Percentiles rank a stretch among this genome's conserved stretches.
These are phyloP conservation scores for Flaveria trinervia DNA, from an alignment of 129 eudicot species.

Conservation along the genomic window DNA sequence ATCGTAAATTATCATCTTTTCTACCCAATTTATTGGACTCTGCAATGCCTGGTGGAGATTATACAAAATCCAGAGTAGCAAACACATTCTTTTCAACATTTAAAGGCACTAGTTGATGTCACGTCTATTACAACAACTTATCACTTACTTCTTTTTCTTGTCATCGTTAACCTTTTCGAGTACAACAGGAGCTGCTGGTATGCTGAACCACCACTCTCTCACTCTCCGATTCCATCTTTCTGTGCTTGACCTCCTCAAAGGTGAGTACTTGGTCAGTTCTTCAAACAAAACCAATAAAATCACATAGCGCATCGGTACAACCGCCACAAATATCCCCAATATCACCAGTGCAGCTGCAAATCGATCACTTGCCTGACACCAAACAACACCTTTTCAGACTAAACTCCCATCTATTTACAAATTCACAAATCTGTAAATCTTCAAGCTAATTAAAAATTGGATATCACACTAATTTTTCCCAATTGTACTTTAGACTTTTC, in stretches of 20 bases:
- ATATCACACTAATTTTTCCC: no score
- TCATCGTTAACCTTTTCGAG: conserved; percentile 63
- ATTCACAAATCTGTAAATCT: no score
- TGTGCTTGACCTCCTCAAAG: conserved; percentile 61
- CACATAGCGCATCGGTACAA: conserved; percentile 55
- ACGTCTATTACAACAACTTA: neutral
- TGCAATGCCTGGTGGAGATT: no score
- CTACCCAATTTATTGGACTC: no score
- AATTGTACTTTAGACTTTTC: no score
- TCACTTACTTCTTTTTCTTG: conserved; percentile 65
- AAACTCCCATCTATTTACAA: neutral
- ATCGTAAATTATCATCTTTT: no score
- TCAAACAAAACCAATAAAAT: conserved; percentile 54
- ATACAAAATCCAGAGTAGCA: no score
- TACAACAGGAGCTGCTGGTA: conserved; percentile 90
- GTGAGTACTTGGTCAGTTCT: conserved; percentile 70
- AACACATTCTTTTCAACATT: no score
- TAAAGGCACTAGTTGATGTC: neutral
- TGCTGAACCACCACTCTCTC: conserved; percentile 98
- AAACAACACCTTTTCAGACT: neutral
- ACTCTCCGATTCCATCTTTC: conserved; percentile 71
- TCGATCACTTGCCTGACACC: conserved; percentile 76
- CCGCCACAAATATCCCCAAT: conserved; percentile 47
- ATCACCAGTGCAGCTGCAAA: conserved; percentile 48
- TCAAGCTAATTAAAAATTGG: no score